Evolutionary conservation across 352 stramenopile species (phyloP).

Genomic region (Pythium biforme): DNA sequence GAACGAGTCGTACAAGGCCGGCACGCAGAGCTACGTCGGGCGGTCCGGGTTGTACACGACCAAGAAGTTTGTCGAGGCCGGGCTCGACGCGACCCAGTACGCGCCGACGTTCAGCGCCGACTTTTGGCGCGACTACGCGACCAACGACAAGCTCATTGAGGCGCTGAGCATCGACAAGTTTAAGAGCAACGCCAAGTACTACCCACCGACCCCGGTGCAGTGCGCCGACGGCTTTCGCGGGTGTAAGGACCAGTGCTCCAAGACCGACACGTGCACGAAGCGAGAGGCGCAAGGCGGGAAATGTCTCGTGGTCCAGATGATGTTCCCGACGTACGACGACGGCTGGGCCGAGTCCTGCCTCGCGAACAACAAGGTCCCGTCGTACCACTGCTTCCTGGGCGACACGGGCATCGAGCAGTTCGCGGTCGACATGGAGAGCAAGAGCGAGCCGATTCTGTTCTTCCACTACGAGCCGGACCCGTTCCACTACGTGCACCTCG

Average conservation of each 20-base stretch:
- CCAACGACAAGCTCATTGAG: slow-evolving; percentile 34
- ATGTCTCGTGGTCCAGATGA: slow-evolving; percentile 42
- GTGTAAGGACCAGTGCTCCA: slow-evolving; percentile 42
- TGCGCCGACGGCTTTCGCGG: slow-evolving; percentile 35
- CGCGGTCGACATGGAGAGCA: slow-evolving; percentile 23
- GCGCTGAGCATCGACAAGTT: slow-evolving; percentile 14
- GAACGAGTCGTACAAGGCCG: slow-evolving; percentile 31
- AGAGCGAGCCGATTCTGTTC: slow-evolving; percentile 31
- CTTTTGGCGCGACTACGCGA: slow-evolving; percentile 47
- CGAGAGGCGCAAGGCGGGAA: slow-evolving; percentile 28
- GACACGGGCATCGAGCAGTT: slow-evolving; percentile 16
- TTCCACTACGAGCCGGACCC: slow-evolving; percentile 55
- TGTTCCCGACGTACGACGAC: slow-evolving; percentile 34
- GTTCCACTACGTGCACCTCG: slow-evolving; percentile 34
- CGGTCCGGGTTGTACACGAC: slow-evolving; percentile 45
- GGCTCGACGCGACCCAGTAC: slow-evolving; percentile 20
- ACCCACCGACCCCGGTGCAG: slow-evolving; percentile 23
- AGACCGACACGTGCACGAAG: slow-evolving; percentile 35
- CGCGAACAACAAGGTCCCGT: slow-evolving; percentile 39
- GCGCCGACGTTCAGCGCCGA: slow-evolving; percentile 26
- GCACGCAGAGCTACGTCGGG: slow-evolving; percentile 34
- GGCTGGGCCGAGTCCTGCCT: slow-evolving; percentile 35
- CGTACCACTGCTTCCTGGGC: slow-evolving; percentile 48
- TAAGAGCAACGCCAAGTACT: slow-evolving; percentile 34
- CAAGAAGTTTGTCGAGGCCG: slow-evolving; percentile 32